Evolutionary conservation across 441 rosid genomes (phyloP).

Genomic region (Daphne laureola): DNA sequence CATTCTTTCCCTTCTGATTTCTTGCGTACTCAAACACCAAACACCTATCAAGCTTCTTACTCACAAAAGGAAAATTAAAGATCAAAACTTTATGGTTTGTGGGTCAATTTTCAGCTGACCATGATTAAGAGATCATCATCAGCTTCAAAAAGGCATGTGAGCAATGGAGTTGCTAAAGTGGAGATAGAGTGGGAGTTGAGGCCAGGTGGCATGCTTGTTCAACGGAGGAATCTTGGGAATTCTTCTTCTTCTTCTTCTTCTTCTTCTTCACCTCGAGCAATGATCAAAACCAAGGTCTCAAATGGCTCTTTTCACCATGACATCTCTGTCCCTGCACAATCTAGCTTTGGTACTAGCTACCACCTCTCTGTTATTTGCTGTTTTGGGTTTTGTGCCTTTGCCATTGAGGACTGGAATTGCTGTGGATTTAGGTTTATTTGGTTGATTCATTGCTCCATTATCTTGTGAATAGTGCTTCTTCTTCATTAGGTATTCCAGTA

Average conservation of each 20-base stretch:
- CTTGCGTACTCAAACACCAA: constrained; percentile 23
- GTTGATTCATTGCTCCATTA: not conserved
- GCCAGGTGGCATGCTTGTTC: constrained; percentile 55
- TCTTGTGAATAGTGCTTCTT: constrained; percentile 3
- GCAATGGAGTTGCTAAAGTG: constrained; percentile 11
- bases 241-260: constrained; percentile 1
- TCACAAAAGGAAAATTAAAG: no score
- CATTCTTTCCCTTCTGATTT: not conserved
- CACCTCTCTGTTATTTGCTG: not conserved
- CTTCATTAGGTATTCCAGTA: not conserved
- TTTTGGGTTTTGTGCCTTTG: constrained; percentile 4
- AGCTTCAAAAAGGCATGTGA: constrained; percentile 21
- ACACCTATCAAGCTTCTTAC: constrained; percentile 4
- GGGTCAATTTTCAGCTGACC: constrained; percentile 6
- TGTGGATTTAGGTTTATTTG: not conserved
- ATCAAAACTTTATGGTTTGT: not conserved
- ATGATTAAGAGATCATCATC: constrained; percentile 23
- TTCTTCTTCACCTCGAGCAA: constrained; percentile 15
- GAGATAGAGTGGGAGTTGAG: constrained; percentile 44
- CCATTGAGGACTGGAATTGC: not conserved
- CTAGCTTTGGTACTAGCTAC: constrained; percentile 35
- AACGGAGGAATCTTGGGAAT: constrained; percentile 33
- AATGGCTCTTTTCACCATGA: constrained; percentile 36
- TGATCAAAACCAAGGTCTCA: constrained; percentile 44
- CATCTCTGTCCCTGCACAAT: constrained; percentile 31